Base-by-base conservation (phyloP, 768 basidiomycete species). In the Royoungia palumana region DNA sequence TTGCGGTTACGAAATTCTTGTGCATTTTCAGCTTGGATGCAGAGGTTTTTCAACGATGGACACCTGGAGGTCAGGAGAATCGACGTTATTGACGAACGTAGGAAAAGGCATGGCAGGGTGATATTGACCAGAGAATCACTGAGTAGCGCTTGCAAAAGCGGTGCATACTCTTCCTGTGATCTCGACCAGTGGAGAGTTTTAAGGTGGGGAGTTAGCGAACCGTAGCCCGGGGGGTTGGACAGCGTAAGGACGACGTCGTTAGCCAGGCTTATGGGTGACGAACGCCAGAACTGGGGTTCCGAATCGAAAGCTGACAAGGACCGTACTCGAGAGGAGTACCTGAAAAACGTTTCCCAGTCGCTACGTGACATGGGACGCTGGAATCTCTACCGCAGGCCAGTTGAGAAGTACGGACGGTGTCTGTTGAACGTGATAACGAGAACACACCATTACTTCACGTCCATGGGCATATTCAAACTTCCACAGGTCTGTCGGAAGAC, bases 401-500 rank as follows among this genome's bases (percentile, higher is more conserved):
- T 46, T 39, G 30, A 32, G 10, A 2, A 32, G 14, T 14, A 25
- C 19, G 36, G 35, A 41, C 22, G 20, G 35, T 40, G 20, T n/a
- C n/a, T n/a, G 12, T 30, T 22, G 10, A 22, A 27, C 42, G 32
- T 24, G 7, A 25, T 30, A 27, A 14, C 4, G 39, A 20, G 27
- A 32, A 54, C 56, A 14, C n/a, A 59, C 62, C 41, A 63, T 9
- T 37, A 7, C 51, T 45, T 19, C 37, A 12, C 49, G 36, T 4
- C 11, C 8, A 11, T 12, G 28, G 11, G 1, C 7, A 28, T 30
- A 19, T 7, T 65, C 50, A 2, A 50, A 44, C 47, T 17, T 57
- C 66, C 64, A 66, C 6, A 68, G 45, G 44, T 66, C 64, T 36
- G 41, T 62, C 35, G 65, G 66, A 47, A 66, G 59, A 37, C 57